Evolutionary conservation across 345 rosid genomes (phyloP).

Genomic region (Lepidium aucheri): DNA sequence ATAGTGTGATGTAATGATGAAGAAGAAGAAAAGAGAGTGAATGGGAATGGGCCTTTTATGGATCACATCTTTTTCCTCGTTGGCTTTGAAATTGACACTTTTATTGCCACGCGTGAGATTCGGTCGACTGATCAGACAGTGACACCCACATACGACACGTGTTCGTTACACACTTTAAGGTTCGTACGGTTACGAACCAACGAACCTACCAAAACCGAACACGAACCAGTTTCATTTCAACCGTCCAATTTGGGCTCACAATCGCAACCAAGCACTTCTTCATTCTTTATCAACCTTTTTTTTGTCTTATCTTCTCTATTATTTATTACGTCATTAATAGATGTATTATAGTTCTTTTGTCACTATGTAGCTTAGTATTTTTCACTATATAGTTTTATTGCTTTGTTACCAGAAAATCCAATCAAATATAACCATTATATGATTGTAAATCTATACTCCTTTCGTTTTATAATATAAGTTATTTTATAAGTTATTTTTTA

Average conservation of each 20-base stretch:
- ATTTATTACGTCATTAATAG: conserved; percentile 8
- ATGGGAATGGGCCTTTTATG: conserved; percentile 19
- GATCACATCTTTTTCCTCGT: conserved; percentile 15
- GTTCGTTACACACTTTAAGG: background rate
- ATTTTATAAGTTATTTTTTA: too few species aligned
- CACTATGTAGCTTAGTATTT: background rate
- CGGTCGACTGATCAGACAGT: conserved; percentile 19
- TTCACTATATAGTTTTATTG: too few species aligned
- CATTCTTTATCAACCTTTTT: background rate
- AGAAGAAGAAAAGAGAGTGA: conserved; percentile 1
- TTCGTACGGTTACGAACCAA: background rate
- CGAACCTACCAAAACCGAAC: conserved; percentile 19
- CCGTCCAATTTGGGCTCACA: conserved; percentile 17
- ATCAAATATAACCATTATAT: too few species aligned
- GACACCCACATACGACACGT: conserved; percentile 16
- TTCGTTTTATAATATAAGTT: too few species aligned
- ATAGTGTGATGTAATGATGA: conserved; percentile 25
- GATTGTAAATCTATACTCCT: too few species aligned
- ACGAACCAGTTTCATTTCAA: conserved; percentile 16
- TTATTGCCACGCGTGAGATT: conserved; percentile 27
- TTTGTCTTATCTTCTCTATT: background rate
- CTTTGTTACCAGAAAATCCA: too few species aligned
- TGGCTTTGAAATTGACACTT: conserved; percentile 4
- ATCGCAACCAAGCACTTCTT: background rate
- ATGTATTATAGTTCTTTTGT: background rate